Conservation (phyloP, 495 filamentous ascomycete species). For the Pseudomonodictys pantanalensis region DNA sequence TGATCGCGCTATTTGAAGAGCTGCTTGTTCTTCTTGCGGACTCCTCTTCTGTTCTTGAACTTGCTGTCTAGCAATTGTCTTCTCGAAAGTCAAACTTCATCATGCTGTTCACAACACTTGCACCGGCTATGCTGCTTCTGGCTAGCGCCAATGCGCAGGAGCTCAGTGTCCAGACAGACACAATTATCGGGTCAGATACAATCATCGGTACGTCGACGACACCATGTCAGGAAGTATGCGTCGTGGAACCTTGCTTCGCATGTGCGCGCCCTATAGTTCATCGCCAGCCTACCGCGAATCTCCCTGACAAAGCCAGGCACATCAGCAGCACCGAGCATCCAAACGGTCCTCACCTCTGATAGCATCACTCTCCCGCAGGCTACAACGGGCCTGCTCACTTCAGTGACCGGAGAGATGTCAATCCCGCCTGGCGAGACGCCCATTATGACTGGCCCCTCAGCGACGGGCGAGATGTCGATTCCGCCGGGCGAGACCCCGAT, state of each 20-base stretch:
- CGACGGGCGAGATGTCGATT: constrained; percentile 6
- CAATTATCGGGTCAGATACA: neutral
- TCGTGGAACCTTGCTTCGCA: constrained; percentile 1
- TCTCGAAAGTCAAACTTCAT: too few species aligned
- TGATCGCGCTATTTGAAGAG: too few species aligned
- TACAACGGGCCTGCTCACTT: too few species aligned
- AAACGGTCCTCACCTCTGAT: neutral
- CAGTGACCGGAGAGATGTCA: neutral
- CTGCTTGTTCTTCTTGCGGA: too few species aligned
- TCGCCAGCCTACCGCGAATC: too few species aligned
- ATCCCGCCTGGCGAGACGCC: neutral
- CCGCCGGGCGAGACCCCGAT: constrained; percentile 3
- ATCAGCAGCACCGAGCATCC: neutral
- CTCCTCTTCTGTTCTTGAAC: too few species aligned
- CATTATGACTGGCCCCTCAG: neutral
- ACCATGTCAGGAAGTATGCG: neutral
- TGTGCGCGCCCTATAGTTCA: neutral
- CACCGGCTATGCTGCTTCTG: constrained; percentile 5
- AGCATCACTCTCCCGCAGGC: neutral
- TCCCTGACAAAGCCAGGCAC: too few species aligned
- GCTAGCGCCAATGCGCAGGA: constrained; percentile 16
- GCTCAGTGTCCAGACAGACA: constrained; percentile 18
- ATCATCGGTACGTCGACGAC: constrained; percentile 1
- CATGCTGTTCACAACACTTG: neutral
- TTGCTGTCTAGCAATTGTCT: too few species aligned